Conservation (phyloP, 768 basidiomycete genomes). For the Auriscalpium microsporum region DNA sequence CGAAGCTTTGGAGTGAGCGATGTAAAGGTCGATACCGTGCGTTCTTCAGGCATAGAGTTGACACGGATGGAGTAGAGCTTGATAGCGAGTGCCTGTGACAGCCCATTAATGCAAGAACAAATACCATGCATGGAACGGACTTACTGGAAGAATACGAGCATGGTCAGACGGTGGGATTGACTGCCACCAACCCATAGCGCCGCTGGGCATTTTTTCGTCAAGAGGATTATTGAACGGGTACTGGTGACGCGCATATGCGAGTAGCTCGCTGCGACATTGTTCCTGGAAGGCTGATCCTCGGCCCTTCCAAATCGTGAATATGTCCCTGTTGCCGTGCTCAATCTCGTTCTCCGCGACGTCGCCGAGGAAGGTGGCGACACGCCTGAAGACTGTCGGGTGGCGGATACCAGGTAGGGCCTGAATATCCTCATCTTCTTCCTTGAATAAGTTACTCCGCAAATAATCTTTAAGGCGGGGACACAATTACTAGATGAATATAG, state of each 20-base stretch:
- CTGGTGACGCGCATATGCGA: not conserved
- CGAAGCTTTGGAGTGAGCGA: conserved; percentile 21
- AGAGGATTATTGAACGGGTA: not conserved
- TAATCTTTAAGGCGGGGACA: too few relatives aligned
- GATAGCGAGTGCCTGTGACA: conserved; percentile 15
- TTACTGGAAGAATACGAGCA: not conserved
- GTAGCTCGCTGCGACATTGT: not conserved
- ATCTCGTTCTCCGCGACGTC: not conserved
- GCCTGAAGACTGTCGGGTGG: not conserved
- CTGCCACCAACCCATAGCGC: too few relatives aligned
- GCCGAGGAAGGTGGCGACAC: not conserved
- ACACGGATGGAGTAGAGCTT: conserved; percentile 18
- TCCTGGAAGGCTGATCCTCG: not conserved
- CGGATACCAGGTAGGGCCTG: not conserved
- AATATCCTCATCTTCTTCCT: not conserved
- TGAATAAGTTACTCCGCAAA: not conserved
- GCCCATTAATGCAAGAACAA: not conserved
- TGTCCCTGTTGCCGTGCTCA: not conserved
- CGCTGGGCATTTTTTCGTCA: not conserved
- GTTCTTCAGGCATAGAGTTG: conserved; percentile 25
- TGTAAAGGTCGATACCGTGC: conserved; percentile 17
- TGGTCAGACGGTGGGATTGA: too few relatives aligned
- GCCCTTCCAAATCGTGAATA: not conserved
- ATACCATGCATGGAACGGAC: not conserved
- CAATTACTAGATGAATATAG: too few relatives aligned